These are phyloP conservation scores for Penium margaritaceum DNA, from an alignment of 139 green algal species.

Conservation along the genomic window DNA sequence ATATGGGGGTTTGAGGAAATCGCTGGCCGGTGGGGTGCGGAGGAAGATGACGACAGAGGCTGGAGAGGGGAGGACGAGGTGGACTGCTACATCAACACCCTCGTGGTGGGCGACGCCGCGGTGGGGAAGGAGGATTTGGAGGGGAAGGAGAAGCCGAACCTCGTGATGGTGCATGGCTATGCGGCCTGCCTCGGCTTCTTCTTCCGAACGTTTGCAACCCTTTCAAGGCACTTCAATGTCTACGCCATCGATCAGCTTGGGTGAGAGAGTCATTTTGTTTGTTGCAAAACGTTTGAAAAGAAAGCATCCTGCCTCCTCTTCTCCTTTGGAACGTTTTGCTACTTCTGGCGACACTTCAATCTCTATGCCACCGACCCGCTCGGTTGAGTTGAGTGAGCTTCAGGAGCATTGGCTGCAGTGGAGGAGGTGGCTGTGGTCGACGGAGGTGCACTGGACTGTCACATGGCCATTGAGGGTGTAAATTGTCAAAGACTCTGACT, in stretches of 20 bases:
- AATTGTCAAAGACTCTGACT: no score
- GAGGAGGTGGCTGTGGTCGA: background rate
- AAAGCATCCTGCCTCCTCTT: background rate
- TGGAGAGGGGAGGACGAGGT: background rate
- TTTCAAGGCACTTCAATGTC: conserved; percentile 32
- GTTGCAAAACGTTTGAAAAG: background rate
- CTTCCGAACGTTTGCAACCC: no score
- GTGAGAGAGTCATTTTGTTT: background rate
- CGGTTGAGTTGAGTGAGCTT: background rate
- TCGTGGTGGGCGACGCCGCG: conserved; percentile 34
- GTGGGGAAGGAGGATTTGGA: background rate
- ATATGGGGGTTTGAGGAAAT: no score
- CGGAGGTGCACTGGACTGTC: background rate
- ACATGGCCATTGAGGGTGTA: no score
- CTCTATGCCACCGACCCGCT: background rate
- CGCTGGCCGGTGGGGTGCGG: no score
- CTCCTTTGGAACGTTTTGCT: background rate
- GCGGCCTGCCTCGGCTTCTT: conserved; percentile 33
- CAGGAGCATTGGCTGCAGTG: background rate
- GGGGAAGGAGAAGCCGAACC: conserved; percentile 26
- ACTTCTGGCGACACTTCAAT: background rate
- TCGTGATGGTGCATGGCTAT: conserved; percentile 42
- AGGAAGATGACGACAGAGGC: no score
- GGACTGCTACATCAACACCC: conserved; percentile 21
- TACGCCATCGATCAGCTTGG: conserved; percentile 38